Conservation (phyloP, 2,329 filamentous ascomycete species). For the Botrytis medusae region DNA sequence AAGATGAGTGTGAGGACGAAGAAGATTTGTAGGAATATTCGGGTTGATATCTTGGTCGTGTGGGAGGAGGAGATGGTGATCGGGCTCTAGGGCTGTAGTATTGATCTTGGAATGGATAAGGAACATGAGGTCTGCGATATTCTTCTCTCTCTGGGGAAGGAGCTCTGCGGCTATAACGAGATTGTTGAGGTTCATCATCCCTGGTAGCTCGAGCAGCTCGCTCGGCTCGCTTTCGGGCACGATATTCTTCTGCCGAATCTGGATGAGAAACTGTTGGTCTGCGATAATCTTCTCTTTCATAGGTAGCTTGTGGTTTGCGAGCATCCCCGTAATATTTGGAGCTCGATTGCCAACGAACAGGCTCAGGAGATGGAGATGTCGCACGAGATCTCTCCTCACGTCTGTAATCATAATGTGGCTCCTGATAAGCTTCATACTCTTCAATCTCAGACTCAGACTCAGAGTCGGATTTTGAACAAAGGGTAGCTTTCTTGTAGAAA, state of each 20-base stretch:
- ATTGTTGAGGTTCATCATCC: neutral
- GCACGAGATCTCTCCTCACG: neutral
- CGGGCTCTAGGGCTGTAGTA: neutral
- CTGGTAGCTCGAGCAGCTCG: neutral
- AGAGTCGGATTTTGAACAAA: neutral
- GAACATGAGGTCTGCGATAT: slow-evolving; percentile 1
- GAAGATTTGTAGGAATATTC: neutral
- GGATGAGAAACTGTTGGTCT: neutral
- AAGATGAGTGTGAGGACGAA: neutral
- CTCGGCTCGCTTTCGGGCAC: neutral
- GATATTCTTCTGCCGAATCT: neutral
- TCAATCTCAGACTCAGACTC: neutral
- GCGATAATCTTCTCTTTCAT: neutral
- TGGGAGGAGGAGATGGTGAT: neutral
- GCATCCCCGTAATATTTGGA: neutral
- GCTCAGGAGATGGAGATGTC: neutral
- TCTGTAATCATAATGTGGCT: neutral
- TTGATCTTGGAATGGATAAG: neutral
- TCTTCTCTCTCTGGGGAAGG: neutral
- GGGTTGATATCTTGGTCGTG: neutral
- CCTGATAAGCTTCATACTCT: neutral
- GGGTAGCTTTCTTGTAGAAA: slow-evolving; percentile 1
- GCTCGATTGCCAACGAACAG: neutral
- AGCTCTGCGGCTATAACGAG: neutral
- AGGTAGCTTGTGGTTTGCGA: neutral